phyloP scores from a whole-genome alignment of 2,329 filamentous ascomycete genomes.

The Fusarium buharicum region DNA sequence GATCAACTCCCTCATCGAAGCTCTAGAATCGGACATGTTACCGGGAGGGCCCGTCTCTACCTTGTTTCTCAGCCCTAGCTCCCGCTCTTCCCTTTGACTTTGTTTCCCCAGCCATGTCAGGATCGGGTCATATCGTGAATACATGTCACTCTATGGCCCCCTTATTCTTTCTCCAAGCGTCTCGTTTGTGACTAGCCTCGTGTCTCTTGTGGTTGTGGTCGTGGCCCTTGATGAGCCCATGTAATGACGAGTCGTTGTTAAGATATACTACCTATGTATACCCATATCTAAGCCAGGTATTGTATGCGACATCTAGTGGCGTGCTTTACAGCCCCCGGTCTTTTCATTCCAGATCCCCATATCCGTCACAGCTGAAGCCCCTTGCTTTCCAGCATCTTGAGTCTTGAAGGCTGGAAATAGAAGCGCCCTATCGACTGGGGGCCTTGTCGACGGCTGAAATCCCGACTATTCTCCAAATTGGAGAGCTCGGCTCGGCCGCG shows the following conservation, averaged over 20 bases:
- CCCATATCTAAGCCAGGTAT: not conserved
- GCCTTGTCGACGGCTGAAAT: not conserved
- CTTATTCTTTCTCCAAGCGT: conserved; percentile 12
- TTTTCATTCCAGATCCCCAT: conserved; percentile 20
- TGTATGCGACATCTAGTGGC: conserved; percentile 3
- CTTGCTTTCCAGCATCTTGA: conserved; percentile 24
- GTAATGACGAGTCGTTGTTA: not conserved
- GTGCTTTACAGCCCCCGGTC: conserved; percentile 18
- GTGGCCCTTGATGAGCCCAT: conserved; percentile 6
- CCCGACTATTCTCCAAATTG: not conserved
- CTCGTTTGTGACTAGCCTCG: conserved; percentile 22
- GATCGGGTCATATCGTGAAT: conserved; percentile 45
- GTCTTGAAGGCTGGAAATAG: not conserved
- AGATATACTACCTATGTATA: not conserved
- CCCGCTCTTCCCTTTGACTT: conserved; percentile 13
- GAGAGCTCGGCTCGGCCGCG: conserved; percentile 5
- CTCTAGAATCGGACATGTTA: conserved; percentile 2
- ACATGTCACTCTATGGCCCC: conserved; percentile 37
- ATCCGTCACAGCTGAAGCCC: conserved; percentile 22
- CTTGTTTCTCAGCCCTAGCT: conserved; percentile 12
- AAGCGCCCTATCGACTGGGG: conserved; percentile 1
- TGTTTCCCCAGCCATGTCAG: conserved; percentile 38
- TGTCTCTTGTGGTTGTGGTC: conserved; percentile 11
- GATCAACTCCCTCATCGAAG: conserved; percentile 18
- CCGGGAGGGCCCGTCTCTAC: conserved; percentile 14